A percentile compares a stretch with the other conserved stretches of the same genome.
Conservation (phyloP, 768 basidiomycete genomes). For the Trametopsis cervina region DNA sequence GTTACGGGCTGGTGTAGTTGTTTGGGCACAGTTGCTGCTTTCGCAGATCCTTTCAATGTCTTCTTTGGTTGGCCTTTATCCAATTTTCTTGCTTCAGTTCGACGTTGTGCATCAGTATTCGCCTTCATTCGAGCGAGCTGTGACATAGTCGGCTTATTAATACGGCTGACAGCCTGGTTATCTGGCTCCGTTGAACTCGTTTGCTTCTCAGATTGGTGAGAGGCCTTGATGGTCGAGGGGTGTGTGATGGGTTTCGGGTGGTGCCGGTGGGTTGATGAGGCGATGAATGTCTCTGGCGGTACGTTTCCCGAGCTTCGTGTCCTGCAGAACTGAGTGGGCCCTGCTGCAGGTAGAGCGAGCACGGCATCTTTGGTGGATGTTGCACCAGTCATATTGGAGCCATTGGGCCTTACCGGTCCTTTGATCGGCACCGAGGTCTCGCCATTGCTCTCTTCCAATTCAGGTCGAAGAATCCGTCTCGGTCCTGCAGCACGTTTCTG, state of each 20-base stretch:
- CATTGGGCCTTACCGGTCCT: not conserved
- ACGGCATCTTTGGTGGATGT: not conserved
- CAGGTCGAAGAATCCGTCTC: constrained; percentile 14
- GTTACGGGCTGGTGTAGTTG: not conserved
- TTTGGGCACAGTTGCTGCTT: not conserved
- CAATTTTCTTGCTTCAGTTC: not conserved
- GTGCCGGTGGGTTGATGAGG: too few species aligned
- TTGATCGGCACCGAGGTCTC: not conserved
- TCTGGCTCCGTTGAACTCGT: not conserved
- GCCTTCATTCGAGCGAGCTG: not conserved
- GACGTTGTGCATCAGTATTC: not conserved
- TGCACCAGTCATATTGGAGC: not conserved
- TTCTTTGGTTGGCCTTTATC: not conserved
- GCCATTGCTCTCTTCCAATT: not conserved
- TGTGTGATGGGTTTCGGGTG: not conserved
- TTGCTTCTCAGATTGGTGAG: not conserved
- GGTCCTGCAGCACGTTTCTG: constrained; percentile 17
- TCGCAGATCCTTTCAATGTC: not conserved
- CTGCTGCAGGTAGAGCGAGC: not conserved
- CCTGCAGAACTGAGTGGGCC: too few species aligned
- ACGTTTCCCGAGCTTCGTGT: too few species aligned
- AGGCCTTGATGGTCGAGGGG: not conserved
- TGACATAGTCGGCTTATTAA: not conserved
- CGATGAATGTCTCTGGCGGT: too few species aligned
- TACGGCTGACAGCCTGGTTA: not conserved